These are phyloP conservation scores for Periconia macrospinosa DNA, from an alignment of 2,329 filamentous ascomycete species.

Conservation along the genomic window DNA sequence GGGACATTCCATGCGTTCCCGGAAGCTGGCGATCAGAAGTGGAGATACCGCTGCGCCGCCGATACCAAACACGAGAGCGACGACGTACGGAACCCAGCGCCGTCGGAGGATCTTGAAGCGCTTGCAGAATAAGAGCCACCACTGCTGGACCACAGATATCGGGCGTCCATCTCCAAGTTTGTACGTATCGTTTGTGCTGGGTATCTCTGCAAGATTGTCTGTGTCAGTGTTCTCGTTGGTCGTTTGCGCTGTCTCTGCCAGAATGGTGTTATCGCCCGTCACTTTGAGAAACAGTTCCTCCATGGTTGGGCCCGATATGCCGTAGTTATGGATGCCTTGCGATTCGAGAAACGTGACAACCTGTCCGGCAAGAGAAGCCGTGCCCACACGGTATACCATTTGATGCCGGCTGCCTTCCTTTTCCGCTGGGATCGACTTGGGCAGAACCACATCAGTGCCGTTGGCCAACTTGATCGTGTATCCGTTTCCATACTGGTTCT, in stretches of 20 bases:
- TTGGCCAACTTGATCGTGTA: constrained; percentile 64
- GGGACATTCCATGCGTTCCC: constrained; percentile 38
- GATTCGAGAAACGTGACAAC: constrained; percentile 72
- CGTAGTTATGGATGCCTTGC: constrained; percentile 72
- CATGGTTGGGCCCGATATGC: constrained; percentile 85
- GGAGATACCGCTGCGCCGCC: constrained; percentile 77
- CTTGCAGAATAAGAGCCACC: constrained; percentile 75
- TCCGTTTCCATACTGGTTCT: constrained; percentile 78
- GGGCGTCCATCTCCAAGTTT: constrained; percentile 66
- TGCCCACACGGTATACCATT: constrained; percentile 58
- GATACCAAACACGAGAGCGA: constrained; percentile 76
- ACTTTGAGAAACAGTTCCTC: constrained; percentile 90
- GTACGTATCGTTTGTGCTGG: constrained; percentile 37
- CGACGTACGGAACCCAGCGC: constrained; percentile 75
- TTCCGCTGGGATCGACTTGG: constrained; percentile 46
- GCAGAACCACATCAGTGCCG: constrained; percentile 21
- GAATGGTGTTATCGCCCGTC: constrained; percentile 70
- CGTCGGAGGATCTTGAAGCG: constrained; percentile 74
- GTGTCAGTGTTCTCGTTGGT: constrained; percentile 20
- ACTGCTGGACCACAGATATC: constrained; percentile 71
- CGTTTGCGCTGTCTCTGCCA: constrained; percentile 20
- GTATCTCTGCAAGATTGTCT: constrained; percentile 14
- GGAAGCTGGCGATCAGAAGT: constrained; percentile 67
- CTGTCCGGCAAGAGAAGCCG: constrained; percentile 73
- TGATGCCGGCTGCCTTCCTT: constrained; percentile 48